Conservation (phyloP, 352 stramenopile species). For the Pseudoperonospora humuli region DNA sequence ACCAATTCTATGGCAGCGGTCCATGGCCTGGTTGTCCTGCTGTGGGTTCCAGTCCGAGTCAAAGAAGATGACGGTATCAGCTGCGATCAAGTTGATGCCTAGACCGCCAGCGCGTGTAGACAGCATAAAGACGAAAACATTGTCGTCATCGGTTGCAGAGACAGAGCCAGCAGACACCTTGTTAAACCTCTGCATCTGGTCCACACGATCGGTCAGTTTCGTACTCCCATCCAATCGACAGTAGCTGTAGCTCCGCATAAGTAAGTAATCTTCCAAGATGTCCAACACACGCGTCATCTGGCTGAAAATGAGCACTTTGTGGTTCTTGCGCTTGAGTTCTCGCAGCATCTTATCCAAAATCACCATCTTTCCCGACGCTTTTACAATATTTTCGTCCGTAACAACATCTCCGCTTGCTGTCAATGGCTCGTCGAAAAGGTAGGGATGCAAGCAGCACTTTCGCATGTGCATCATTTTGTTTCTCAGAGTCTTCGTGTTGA, state of each 20-base stretch:
- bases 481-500: constrained; percentile 48
- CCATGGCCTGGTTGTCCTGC: constrained; percentile 90
- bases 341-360: constrained; percentile 97
- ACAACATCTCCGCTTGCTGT: constrained; percentile 40
- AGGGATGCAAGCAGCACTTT: constrained; percentile 86
- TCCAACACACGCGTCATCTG: constrained; percentile 98
- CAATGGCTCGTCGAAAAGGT: constrained; percentile 81
- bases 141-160: constrained; percentile 30
- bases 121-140: constrained; percentile 77
- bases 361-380: constrained; percentile 95
- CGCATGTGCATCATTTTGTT: constrained; percentile 78
- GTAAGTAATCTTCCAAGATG: constrained; percentile 95
- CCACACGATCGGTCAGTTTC: constrained; percentile 86
- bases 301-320: constrained; percentile 98
- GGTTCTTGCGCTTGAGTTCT: constrained; percentile 90
- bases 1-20: constrained; percentile 87
- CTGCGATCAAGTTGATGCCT: constrained; percentile 95
- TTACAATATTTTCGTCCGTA: constrained; percentile 87
- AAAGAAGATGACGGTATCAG: constrained; percentile 96
- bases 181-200: constrained; percentile 98
- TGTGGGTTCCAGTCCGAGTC: constrained; percentile 99
- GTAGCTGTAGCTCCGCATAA: constrained; percentile 85
- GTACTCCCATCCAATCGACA: constrained; percentile 96
- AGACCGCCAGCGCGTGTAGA: constrained; percentile 92
- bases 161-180: constrained; percentile 25